Percentiles rank a stretch among this genome's conserved stretches.
These are phyloP conservation scores for Penicillium cinerascens DNA, from an alignment of 495 filamentous ascomycete genomes.

Conservation along the genomic window DNA sequence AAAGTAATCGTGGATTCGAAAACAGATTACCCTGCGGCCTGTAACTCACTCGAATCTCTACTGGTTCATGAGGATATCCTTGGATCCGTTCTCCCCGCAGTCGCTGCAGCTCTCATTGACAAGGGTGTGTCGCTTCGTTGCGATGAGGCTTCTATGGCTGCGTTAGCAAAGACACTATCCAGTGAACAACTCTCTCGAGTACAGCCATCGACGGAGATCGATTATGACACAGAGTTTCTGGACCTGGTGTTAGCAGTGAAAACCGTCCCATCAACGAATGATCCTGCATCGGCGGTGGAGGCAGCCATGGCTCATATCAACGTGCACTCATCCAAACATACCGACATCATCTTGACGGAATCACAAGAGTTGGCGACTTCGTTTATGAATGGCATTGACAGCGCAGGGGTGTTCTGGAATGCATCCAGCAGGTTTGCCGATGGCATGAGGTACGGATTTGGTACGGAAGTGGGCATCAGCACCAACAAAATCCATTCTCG, in stretches of 20 bases:
- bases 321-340: conserved; percentile 87
- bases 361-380: conserved; percentile 59
- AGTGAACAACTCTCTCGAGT: conserved; percentile 43
- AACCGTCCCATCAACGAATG: conserved; percentile 51
- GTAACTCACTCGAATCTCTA: conserved; percentile 87
- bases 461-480: conserved; percentile 95
- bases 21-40: conserved; percentile 91
- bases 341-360: conserved; percentile 81
- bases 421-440: conserved; percentile 91
- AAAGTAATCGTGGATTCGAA: conserved; percentile 89
- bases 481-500: conserved; percentile 97
- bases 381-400: conserved; percentile 84
- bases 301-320: conserved; percentile 88
- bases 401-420: conserved; percentile 95
- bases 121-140: conserved; percentile 85
- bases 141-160: conserved; percentile 62
- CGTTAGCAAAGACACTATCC: conserved; percentile 44
- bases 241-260: conserved; percentile 82
- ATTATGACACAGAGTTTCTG: conserved; percentile 89
- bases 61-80: conserved; percentile 77
- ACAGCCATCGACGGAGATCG: conserved; percentile 59
- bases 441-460: conserved; percentile 95
- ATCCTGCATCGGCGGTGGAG: conserved; percentile 44
- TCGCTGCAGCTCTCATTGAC: conserved; percentile 66
- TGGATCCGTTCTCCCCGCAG: conserved; percentile 59